A percentile compares a stretch with the other conserved stretches of the same genome.
phyloP scores from a whole-genome alignment of 306 rosid species.

The Acacia acuminata region DNA sequence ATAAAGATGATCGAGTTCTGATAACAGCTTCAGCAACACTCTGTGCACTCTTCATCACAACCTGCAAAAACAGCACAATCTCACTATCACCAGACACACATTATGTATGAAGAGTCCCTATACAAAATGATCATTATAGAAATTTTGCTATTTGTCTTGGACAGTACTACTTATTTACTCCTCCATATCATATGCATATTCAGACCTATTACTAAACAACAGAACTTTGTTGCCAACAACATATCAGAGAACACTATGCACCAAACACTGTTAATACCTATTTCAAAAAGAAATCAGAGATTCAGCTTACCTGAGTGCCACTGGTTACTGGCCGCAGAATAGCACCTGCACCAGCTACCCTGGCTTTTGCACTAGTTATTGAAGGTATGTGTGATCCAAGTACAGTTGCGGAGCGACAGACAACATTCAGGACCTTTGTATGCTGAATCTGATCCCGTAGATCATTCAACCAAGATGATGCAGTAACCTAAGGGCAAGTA shows the following conservation, averaged over 20 bases:
- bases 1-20: slow-evolving; percentile 60
- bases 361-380: slow-evolving; percentile 65
- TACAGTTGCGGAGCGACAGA: slow-evolving; percentile 71
- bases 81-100: not conserved
- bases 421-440: slow-evolving; percentile 62
- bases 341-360: slow-evolving; percentile 69
- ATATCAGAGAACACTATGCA: not conserved
- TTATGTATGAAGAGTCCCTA: not conserved
- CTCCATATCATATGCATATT: not conserved
- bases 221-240: not conserved
- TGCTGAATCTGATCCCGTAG: slow-evolving; percentile 65
- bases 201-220: not conserved
- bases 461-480: slow-evolving; percentile 76
- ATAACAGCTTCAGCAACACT: slow-evolving; percentile 70
- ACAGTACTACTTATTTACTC: not conserved
- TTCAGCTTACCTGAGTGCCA: slow-evolving; percentile 61
- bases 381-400: slow-evolving; percentile 67
- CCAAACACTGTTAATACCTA: not conserved
- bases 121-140: not conserved
- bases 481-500: slow-evolving; percentile 47
- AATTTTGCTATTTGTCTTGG: not conserved
- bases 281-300: not conserved
- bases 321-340: slow-evolving; percentile 61
- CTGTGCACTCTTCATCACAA: slow-evolving; percentile 68
- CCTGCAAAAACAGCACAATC: slow-evolving; percentile 40